These are phyloP conservation scores for Wallacemonas sp. DNA, from an alignment of 208 protist species.

Conservation along the genomic window DNA sequence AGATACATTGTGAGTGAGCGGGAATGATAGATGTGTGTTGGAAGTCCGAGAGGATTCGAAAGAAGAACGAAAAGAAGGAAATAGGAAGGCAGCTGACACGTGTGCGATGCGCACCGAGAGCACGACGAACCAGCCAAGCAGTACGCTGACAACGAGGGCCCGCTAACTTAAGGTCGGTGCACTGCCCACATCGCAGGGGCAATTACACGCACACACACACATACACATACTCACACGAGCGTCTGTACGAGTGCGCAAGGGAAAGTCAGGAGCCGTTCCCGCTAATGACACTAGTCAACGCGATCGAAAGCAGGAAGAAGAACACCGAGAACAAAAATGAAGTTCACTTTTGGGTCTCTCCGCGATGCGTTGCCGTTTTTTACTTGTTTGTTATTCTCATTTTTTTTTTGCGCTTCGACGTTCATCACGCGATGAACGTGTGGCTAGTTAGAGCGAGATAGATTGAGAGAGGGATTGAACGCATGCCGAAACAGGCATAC, in stretches of 20 bases:
- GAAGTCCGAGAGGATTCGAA: neutral
- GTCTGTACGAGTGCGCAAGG: neutral
- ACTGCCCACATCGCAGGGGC: no score
- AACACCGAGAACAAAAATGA: no score
- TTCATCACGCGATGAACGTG: no score
- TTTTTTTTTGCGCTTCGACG: no score
- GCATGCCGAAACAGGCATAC: neutral
- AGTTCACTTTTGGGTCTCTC: no score
- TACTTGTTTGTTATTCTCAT: no score
- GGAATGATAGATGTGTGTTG: neutral
- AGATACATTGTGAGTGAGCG: neutral
- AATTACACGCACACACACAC: neutral
- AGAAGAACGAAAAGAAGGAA: neutral
- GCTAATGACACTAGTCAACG: no score
- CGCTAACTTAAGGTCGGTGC: neutral
- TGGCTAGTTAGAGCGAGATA: no score
- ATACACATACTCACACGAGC: neutral
- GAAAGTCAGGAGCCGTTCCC: no score
- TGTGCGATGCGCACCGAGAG: no score
- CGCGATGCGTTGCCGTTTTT: no score
- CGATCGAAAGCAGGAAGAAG: no score
- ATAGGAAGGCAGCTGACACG: neutral
- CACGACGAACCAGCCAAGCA: neutral
- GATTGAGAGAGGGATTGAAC: constrained; percentile 19
- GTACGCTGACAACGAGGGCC: neutral